Base-by-base conservation (phyloP, 2,329 filamentous ascomycete genomes). In the Colletotrichum graminicola region DNA sequence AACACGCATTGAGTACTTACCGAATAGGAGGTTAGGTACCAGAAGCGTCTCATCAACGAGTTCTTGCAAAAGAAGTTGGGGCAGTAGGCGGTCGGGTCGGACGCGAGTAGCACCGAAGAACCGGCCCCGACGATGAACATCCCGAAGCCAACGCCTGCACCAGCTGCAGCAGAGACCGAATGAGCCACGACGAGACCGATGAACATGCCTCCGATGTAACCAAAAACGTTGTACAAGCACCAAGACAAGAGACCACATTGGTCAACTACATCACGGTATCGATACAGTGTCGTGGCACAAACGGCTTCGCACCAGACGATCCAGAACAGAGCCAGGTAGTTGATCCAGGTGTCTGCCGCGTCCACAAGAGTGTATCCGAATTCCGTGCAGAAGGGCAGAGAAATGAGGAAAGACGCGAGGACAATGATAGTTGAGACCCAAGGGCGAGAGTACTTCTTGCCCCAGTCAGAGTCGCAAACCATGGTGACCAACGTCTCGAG, bases 321-420 rank as follows among this genome's bases (percentile, higher is more conserved):
- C 75, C 89, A 84, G 71, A 88, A 81, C 14, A 89, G 78, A 14
- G 83, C 79, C 3, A 87, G 74, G 62, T 88, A 85, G 75, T 87
- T 88, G 73, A 88, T 82, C 80, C 83, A 88, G 12, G 82, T 79
- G 61, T 89, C 87, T 4, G 88, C 80, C 0, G 85, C 86, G 66
- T 87, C 84, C 0, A 88, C 79, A 0, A 86, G 78, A 66, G 85
- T 84, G 74, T 86, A 88, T 0, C 87, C 86, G 41, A 88, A 87
- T 51, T 87, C 80, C 0, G 86, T 87, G 76, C 86, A 87, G 73
- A 88, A 89, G 0, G 85, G 82, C 2, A 89, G 76, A 16, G 84
- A 86, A 57, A 87, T 79, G 1, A 88, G 78, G 57, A 85, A 86
- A 0, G 82, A 86, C 0, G 84, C 43, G 0, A 88, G 26, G 14